Base-by-base conservation (phyloP, 2,329 filamentous ascomycete genomes). In the Verticillium tricorpus region DNA sequence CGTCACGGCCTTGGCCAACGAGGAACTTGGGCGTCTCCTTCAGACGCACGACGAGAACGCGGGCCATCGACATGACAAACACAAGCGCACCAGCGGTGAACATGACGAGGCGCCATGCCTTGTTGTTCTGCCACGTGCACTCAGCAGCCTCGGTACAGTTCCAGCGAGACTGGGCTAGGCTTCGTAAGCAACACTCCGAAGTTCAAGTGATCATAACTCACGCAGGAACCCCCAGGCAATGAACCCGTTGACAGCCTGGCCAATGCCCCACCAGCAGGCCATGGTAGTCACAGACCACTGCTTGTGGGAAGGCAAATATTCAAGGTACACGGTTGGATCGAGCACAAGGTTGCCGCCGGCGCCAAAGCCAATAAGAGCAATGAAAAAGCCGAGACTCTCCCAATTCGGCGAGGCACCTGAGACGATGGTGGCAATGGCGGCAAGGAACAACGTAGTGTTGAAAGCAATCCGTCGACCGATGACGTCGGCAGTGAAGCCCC, bases 281-380 rank as follows among this genome's bases (percentile, higher is more conserved):
- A 88, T 79, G 25, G 86, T 76, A 0, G 85, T 88, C 22, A 89
- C 69, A 28, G 89, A 78, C 85, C 86, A 91, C 69, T 89, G 86
- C 67, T 86, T 79, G 60, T 81, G 78, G 19, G 81, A 70, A 0
- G 79, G 78, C 7, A 80, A 69, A 61, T 77, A 80, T 65, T 81
- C 79, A 31, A 81, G 72, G 60, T 80, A 79, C 40, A 81, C 76
- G 4, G 78, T 78, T 3, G 86, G 88, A 65, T 89, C 86, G 1
- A 89, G 74, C 0, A 89, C 83, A 22, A 89, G 72, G 68, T 89
- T 90, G 1, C 87, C 88, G 17, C 87, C 88, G 0, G 77, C 83
- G 0, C 87, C 87, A 66, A 90, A 89, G 1, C 84, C 81, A 45
- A 83, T 76, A 37, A 89, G 69, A 14, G 80, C 81, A n/a, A 86